Conservation (phyloP, 2,329 filamentous ascomycete genomes). For the Beauveria sp. region DNA sequence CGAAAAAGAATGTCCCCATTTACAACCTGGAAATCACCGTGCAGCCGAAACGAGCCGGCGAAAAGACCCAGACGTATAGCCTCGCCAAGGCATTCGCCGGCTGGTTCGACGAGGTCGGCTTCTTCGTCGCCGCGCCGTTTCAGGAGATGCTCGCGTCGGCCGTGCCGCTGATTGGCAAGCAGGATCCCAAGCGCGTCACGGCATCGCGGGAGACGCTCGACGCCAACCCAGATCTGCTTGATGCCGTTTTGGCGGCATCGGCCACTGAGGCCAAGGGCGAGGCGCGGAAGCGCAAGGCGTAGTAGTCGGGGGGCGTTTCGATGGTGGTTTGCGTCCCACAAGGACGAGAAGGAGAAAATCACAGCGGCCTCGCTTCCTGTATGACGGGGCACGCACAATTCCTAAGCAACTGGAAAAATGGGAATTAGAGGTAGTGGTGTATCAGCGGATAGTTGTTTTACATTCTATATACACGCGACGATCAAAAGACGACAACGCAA, state of each 20-base stretch:
- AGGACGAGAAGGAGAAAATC: not conserved
- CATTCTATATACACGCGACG: too few relatives aligned
- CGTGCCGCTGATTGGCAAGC: slow-evolving; percentile 56
- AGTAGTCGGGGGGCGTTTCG: slow-evolving; percentile 14
- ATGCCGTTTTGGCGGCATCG: slow-evolving; percentile 35
- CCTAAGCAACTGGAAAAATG: not conserved
- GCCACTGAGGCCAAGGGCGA: slow-evolving; percentile 27
- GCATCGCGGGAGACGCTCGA: slow-evolving; percentile 29
- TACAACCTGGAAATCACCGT: slow-evolving; percentile 68
- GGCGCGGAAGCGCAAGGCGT: slow-evolving; percentile 41
- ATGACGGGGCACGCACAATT: not conserved
- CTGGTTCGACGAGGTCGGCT: slow-evolving; percentile 69
- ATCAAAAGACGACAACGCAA: not conserved
- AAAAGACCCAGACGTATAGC: slow-evolving; percentile 35
- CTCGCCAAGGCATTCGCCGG: slow-evolving; percentile 59
- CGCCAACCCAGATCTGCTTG: slow-evolving; percentile 39
- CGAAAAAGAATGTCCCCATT: slow-evolving; percentile 70
- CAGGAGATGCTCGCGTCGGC: slow-evolving; percentile 68
- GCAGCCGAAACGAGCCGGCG: slow-evolving; percentile 25
- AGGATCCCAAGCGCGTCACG: slow-evolving; percentile 53
- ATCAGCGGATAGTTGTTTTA: not conserved
- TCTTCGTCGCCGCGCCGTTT: slow-evolving; percentile 68
- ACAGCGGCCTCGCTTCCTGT: not conserved
- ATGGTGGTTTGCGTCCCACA: too few relatives aligned
- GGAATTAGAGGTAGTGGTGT: not conserved